Evolutionary conservation across 148 eudicot genomes (phyloP), one percentile per base, ranked within the genome.

Genomic region (Beta vulgaris): DNA sequence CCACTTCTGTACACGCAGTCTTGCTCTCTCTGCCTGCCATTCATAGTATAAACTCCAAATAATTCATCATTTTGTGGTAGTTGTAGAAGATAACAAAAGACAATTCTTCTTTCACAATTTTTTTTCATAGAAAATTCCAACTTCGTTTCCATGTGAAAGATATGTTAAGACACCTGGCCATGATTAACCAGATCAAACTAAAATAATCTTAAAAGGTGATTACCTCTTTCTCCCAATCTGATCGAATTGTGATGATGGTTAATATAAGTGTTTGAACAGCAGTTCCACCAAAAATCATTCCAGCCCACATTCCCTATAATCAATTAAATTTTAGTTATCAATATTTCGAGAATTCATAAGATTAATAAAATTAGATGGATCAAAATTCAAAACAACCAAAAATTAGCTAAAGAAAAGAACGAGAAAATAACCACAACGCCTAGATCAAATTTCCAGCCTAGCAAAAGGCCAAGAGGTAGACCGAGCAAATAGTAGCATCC

Each of bases 191-290:
- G 48, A 43, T 43, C 13, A 43, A 0, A 43, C 11, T 43, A 7
- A 43, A 43, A 8, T 21, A 13, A 23, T 26, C n/a, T 57, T 23
- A 57, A 14, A 7, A 43, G 48, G 13, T 43, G 7, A 3, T 49
- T 79, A 86, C 88, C 88, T 86, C 88, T 74, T 83, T 81, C 32
- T 83, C 87, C 89, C 89, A 86, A 68, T 86, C 82, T 34, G 84
- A 86, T 48, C 83, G 76, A 16, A 68, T 29, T 15, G 82, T 80
- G 49, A 86, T 77, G 9, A 86, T 59, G 58, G 73, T 57, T 71
- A 86, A 76, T 61, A 86, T 80, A 32, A 84, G 3, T 23, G 89
- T 86, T 39, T 86, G 89, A 40, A 86, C 58, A 3, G 73, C 82
- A 3, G 89, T 86, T 72, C 89, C 89, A 59, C 89, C 89, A 59